phyloP scores from a whole-genome alignment of 148 eudicot species.

The Silene uniflora region DNA sequence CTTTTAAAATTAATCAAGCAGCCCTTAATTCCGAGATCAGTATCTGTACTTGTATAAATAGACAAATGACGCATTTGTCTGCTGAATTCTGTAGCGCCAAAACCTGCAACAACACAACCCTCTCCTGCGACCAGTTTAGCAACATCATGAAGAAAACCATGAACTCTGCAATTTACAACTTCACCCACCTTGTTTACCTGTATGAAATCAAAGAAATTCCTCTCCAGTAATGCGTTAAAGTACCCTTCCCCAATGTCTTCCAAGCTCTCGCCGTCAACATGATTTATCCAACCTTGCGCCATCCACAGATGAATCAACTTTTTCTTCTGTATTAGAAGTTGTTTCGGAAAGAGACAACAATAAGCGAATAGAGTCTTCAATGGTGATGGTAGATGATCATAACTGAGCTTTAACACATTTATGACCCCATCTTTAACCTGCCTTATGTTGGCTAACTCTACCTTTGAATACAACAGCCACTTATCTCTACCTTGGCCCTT shows the following conservation, averaged over 20 bases:
- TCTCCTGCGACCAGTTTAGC: constrained; percentile 10
- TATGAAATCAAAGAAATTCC: constrained; percentile 24
- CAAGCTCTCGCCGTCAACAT: background rate
- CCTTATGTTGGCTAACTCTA: constrained; percentile 25
- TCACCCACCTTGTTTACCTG: background rate
- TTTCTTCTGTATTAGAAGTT: constrained; percentile 12
- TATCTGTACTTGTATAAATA: too few species aligned
- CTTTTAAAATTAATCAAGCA: background rate
- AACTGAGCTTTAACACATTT: constrained; percentile 34
- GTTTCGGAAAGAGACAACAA: constrained; percentile 20
- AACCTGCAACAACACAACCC: background rate
- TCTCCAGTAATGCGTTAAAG: constrained; percentile 9
- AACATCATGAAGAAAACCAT: constrained; percentile 18
- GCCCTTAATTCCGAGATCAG: too few species aligned
- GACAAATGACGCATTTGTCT: background rate
- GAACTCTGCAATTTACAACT: constrained; percentile 18
- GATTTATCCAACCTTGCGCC: constrained; percentile 19
- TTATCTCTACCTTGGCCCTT: constrained; percentile 14
- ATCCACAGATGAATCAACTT: constrained; percentile 19
- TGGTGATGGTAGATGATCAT: constrained; percentile 16
- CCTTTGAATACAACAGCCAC: constrained; percentile 27
- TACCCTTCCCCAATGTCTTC: constrained; percentile 23
- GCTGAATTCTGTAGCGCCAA: background rate
- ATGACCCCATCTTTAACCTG: constrained; percentile 15
- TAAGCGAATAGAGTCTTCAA: constrained; percentile 23